Percentiles rank a stretch among this genome's conserved stretches.
Conservation (phyloP, 2,329 filamentous ascomycete species). For the Plectosphaerella sp. region DNA sequence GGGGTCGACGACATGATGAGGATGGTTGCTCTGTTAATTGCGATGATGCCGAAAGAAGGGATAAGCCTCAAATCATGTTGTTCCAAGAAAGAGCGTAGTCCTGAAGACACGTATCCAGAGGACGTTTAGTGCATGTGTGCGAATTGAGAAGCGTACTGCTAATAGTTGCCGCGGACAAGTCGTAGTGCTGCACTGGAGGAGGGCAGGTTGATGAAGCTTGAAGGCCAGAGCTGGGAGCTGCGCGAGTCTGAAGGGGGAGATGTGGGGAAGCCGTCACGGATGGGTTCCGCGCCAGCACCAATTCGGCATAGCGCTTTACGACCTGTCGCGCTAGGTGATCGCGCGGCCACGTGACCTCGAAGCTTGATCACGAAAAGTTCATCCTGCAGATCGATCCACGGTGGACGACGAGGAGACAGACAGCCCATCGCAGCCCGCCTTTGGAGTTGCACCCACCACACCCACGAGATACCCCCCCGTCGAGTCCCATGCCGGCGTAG, state of each 20-base stretch:
- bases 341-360: constrained; percentile 2
- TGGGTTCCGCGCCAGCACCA: neutral
- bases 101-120: too few relatives aligned
- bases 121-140: too few relatives aligned
- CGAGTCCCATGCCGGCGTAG: neutral
- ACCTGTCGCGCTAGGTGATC: constrained; percentile 2
- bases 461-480: neutral
- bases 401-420: neutral
- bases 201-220: neutral
- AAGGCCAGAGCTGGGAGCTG: neutral
- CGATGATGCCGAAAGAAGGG: neutral
- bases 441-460: neutral
- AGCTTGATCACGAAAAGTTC: constrained; percentile 1
- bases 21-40: neutral
- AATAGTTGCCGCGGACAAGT: too few relatives aligned
- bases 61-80: neutral
- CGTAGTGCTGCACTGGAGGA: too few relatives aligned
- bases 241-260: neutral
- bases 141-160: too few relatives aligned
- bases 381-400: neutral
- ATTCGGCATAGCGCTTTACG: neutral
- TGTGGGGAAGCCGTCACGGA: neutral
- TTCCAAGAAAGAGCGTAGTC: neutral
- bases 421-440: neutral
- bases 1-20: constrained; percentile 18